A percentile compares a stretch with the other conserved stretches of the same genome.
phyloP scores from a whole-genome alignment of 164 flowering plant species.

The Berberis thunbergii region DNA sequence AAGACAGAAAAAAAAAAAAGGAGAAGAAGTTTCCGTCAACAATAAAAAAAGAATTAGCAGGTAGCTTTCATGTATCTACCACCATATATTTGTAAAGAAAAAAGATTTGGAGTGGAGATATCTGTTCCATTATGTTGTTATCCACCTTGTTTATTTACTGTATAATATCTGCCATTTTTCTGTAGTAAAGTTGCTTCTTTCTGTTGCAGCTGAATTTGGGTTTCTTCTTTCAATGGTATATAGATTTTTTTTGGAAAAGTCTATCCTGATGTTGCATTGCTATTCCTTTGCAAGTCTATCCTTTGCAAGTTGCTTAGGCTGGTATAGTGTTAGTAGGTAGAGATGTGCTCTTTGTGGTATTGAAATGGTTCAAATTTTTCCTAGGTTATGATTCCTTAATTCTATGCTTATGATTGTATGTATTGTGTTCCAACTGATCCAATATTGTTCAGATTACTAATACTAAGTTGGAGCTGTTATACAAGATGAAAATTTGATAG shows the following conservation, averaged over 20 bases:
- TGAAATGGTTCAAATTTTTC: too few relatives aligned
- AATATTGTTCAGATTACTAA: too few relatives aligned
- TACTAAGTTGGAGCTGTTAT: too few relatives aligned
- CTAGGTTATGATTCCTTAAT: too few relatives aligned
- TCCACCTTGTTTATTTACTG: slow-evolving; percentile 19
- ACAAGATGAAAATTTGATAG: too few relatives aligned
- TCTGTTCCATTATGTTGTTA: slow-evolving; percentile 16
- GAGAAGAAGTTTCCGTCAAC: background rate
- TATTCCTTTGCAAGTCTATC: too few relatives aligned
- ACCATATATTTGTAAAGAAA: slow-evolving; percentile 37
- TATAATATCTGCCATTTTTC: slow-evolving; percentile 20
- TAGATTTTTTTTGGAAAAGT: background rate
- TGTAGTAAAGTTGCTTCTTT: background rate
- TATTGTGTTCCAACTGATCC: too few relatives aligned
- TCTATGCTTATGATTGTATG: too few relatives aligned
- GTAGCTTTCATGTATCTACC: slow-evolving; percentile 31
- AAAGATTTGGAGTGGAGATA: slow-evolving; percentile 25
- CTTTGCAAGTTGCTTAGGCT: too few relatives aligned
- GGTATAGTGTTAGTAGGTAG: too few relatives aligned
- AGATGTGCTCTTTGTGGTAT: too few relatives aligned
- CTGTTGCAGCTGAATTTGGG: slow-evolving; percentile 22
- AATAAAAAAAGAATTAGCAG: slow-evolving; percentile 16
- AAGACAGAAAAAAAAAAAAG: background rate
- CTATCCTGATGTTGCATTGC: too few relatives aligned
- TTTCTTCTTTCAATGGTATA: slow-evolving; percentile 6